phyloP scores from a whole-genome alignment of 768 basidiomycete species.

The Amanita rimosa region DNA sequence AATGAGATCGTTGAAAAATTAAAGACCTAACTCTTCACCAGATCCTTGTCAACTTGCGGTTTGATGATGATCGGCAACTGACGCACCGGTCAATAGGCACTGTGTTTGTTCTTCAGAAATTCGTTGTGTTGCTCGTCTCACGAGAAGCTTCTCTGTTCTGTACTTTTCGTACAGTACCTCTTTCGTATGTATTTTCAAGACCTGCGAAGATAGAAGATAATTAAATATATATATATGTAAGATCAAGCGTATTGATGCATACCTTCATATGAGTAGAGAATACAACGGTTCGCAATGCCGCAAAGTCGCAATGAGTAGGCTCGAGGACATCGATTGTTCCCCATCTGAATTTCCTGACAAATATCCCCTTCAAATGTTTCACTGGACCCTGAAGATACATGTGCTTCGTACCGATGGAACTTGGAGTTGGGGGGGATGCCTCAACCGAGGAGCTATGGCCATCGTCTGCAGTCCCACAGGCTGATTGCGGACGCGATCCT shows the following conservation, averaged over 20 bases:
- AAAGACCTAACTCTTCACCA: conserved; percentile 12
- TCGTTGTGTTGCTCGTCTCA: conserved; percentile 69
- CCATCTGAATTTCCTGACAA: conserved; percentile 77
- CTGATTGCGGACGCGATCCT: conserved; percentile 17
- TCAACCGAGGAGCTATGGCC: conserved; percentile 22
- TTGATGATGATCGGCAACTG: not conserved
- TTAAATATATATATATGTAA: not conserved
- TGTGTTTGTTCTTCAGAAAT: conserved; percentile 69
- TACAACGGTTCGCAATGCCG: conserved; percentile 72
- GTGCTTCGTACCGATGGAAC: conserved; percentile 23
- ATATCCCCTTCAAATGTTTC: conserved; percentile 62
- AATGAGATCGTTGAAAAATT: not conserved
- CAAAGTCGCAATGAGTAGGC: conserved; percentile 82
- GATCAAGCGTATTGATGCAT: not conserved
- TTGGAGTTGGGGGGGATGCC: conserved; percentile 23
- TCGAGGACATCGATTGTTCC: conserved; percentile 81
- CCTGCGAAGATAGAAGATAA: conserved; percentile 25
- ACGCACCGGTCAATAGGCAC: conserved; percentile 61
- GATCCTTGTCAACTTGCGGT: not conserved
- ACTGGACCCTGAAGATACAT: conserved; percentile 45
- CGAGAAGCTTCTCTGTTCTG: conserved; percentile 83
- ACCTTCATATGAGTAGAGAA: conserved; percentile 79
- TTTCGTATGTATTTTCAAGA: conserved; percentile 72
- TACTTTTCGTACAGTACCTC: conserved; percentile 92
- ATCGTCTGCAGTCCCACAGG: conserved; percentile 30